These are phyloP conservation scores for Aspergillus hortae DNA, from an alignment of 2,329 filamentous ascomycete genomes.

Conservation along the genomic window DNA sequence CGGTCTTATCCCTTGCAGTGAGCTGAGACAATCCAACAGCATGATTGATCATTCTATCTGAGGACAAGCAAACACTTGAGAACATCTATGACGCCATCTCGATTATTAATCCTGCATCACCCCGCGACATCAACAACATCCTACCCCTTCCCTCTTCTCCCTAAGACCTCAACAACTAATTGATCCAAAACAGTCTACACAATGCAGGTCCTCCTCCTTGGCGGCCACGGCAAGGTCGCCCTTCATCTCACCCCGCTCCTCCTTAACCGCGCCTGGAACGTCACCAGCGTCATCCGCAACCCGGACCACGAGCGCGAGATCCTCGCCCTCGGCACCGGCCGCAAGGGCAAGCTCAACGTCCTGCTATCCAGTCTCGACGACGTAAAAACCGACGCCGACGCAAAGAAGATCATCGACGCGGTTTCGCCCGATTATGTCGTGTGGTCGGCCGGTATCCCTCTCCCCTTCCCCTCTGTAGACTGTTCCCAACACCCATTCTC, in stretches of 20 bases:
- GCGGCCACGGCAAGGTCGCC: constrained; percentile 77
- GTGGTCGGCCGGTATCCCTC: constrained; percentile 42
- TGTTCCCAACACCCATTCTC: background rate
- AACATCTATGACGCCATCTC: background rate
- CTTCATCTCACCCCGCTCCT: constrained; percentile 73
- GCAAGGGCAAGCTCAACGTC: constrained; percentile 64
- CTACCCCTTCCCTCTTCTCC: background rate
- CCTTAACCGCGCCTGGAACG: constrained; percentile 68
- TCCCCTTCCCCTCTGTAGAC: too few relatives aligned
- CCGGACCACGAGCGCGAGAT: constrained; percentile 65
- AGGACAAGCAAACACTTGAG: background rate
- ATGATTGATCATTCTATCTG: background rate
- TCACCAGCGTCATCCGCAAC: constrained; percentile 74
- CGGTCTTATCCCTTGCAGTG: too few relatives aligned
- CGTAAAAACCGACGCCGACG: constrained; percentile 60
- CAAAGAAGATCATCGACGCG: constrained; percentile 55
- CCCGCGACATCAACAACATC: background rate
- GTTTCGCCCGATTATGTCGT: constrained; percentile 45
- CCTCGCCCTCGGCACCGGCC: constrained; percentile 54
- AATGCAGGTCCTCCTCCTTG: constrained; percentile 65
- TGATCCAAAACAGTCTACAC: constrained; percentile 4
- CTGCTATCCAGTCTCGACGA: constrained; percentile 70
- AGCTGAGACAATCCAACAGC: too few relatives aligned
- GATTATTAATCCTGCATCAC: background rate
- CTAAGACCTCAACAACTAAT: background rate